A percentile compares a stretch with the other conserved stretches of the same genome.
Evolutionary conservation across 164 flowering plant genomes (phyloP).

Genomic region (Litsea cubeba): DNA sequence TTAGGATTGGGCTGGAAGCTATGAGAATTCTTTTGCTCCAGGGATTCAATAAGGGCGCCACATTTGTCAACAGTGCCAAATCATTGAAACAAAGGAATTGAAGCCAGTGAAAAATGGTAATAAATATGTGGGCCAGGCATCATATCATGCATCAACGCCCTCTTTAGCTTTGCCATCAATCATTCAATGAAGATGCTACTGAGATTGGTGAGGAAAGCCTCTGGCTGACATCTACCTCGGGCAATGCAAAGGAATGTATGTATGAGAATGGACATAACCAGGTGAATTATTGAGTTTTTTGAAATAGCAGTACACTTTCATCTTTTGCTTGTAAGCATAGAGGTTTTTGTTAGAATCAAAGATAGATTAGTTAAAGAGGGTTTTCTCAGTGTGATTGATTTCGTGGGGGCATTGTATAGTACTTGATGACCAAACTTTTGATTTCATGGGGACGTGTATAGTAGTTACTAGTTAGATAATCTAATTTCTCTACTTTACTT

Average conservation of each 20-base stretch:
- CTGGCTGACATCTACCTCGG: too few species aligned
- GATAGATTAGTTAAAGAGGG: background rate
- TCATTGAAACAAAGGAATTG: slow-evolving; percentile 31
- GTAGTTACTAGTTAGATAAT: too few species aligned
- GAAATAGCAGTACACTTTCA: too few species aligned
- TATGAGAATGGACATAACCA: too few species aligned
- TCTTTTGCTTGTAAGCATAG: background rate
- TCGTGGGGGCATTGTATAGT: background rate
- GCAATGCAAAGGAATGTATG: too few species aligned
- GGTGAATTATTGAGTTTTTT: too few species aligned
- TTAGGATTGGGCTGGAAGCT: slow-evolving; percentile 71
- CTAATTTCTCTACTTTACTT: too few species aligned
- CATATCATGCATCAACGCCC: too few species aligned
- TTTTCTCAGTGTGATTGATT: background rate
- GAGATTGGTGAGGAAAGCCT: too few species aligned
- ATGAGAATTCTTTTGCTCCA: slow-evolving; percentile 70
- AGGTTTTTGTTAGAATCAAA: background rate
- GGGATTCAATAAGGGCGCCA: slow-evolving; percentile 83
- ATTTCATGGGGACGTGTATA: too few species aligned
- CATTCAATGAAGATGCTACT: background rate
- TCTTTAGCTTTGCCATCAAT: background rate
- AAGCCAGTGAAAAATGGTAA: background rate
- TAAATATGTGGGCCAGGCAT: too few species aligned
- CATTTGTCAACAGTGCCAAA: slow-evolving; percentile 68
- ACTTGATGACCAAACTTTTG: too few species aligned